Evolutionary conservation across 352 stramenopile species (phyloP).

Genomic region (Phytopythium kandeliae): DNA sequence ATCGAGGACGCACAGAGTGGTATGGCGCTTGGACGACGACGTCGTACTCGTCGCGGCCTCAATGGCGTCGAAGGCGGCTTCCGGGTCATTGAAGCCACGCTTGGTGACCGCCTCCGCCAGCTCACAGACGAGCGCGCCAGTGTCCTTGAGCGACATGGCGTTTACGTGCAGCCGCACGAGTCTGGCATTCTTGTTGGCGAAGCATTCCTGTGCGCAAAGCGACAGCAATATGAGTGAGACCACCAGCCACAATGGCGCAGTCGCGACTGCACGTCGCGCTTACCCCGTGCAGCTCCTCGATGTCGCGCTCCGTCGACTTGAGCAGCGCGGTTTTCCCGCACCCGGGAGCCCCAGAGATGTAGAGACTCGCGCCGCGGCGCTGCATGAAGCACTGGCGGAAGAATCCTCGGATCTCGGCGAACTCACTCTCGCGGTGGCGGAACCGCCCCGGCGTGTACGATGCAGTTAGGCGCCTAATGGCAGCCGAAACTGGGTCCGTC

Average conservation of each 20-base stretch:
- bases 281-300: constrained; percentile 49
- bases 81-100: constrained; percentile 30
- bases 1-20: constrained; percentile 34
- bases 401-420: constrained; percentile 43
- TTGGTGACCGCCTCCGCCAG: constrained; percentile 50
- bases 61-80: constrained; percentile 63
- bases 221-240: background rate
- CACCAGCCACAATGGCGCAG: constrained; percentile 1
- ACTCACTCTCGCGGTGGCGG: constrained; percentile 56
- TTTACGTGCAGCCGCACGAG: constrained; percentile 64
- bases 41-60: constrained; percentile 36
- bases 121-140: constrained; percentile 41
- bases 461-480: constrained; percentile 45
- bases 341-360: constrained; percentile 71
- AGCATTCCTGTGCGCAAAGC: constrained; percentile 20
- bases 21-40: constrained; percentile 19
- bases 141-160: constrained; percentile 58
- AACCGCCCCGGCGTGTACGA: constrained; percentile 40
- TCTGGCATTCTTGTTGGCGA: constrained; percentile 15
- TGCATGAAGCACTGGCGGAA: constrained; percentile 50
- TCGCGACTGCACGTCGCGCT: no score
- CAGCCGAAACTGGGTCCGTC: constrained; percentile 12
- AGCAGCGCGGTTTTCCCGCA: constrained; percentile 77
- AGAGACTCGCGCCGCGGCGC: constrained; percentile 53
- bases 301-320: constrained; percentile 39